Evolutionary conservation across 2,329 filamentous ascomycete genomes (phyloP).

Genomic region (Sordariomycetes sp.): DNA sequence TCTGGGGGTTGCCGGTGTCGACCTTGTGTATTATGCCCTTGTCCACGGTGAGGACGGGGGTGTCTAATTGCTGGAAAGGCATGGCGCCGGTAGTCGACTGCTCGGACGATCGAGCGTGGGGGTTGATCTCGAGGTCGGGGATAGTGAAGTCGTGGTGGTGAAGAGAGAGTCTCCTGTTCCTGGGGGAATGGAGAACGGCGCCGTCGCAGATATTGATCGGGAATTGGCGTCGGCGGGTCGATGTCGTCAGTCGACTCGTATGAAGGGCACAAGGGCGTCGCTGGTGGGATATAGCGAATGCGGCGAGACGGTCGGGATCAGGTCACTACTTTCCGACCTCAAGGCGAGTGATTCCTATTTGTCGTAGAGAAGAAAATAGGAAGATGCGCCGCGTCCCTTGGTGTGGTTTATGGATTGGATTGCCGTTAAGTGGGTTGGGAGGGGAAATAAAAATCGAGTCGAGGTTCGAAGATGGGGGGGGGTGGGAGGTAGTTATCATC

Average conservation of each 20-base stretch:
- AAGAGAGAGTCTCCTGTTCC: conserved; percentile 5
- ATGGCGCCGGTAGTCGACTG: conserved; percentile 35
- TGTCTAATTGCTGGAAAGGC: conserved; percentile 72
- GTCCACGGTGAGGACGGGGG: conserved; percentile 83
- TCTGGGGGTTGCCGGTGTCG: conserved; percentile 84
- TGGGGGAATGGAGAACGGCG: neutral
- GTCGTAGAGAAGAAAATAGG: neutral
- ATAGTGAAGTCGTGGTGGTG: conserved; percentile 6
- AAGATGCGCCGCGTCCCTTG: neutral
- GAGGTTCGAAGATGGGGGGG: neutral
- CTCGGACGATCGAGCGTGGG: conserved; percentile 22
- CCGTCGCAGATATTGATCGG: neutral
- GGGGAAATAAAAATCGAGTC: neutral
- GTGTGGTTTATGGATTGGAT: neutral
- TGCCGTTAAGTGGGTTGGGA: neutral
- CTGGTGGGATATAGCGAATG: neutral
- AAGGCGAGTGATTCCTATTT: neutral
- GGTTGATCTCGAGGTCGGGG: conserved; percentile 2
- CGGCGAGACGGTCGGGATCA: neutral
- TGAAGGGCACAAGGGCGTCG: conserved; percentile 4
- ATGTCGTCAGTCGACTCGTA: neutral
- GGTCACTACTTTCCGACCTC: neutral
- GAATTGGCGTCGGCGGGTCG: neutral
- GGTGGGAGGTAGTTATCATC: conserved; percentile 2
- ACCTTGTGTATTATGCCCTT: conserved; percentile 87